Conservation (phyloP, 495 filamentous ascomycete genomes). For the Cercophora samala region DNA sequence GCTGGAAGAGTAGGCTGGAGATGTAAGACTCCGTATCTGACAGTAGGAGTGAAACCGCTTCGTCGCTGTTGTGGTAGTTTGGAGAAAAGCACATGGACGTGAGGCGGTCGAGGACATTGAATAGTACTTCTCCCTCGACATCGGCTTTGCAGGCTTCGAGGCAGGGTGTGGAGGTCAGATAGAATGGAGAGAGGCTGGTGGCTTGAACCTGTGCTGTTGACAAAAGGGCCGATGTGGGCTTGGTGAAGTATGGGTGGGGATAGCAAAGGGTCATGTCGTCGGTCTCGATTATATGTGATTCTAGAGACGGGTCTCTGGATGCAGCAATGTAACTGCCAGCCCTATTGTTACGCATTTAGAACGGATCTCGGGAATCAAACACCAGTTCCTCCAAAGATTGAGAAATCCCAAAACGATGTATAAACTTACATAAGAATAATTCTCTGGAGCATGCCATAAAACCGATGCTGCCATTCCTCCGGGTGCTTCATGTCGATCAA, state of each 20-base stretch:
- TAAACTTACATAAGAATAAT: slow-evolving; percentile 21
- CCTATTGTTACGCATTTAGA: slow-evolving; percentile 4
- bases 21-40: slow-evolving; percentile 25
- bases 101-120: slow-evolving; percentile 23
- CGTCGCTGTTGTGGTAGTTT: neutral
- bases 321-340: slow-evolving; percentile 25
- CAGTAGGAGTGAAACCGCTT: slow-evolving; percentile 13
- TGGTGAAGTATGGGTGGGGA: slow-evolving; percentile 7
- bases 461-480: slow-evolving; percentile 22
- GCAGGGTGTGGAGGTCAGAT: slow-evolving; percentile 18
- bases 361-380: neutral
- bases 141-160: slow-evolving; percentile 29
- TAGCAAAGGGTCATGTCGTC: slow-evolving; percentile 5
- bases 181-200: slow-evolving; percentile 26
- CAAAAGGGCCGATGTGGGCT: slow-evolving; percentile 16
- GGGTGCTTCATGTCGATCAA: slow-evolving; percentile 21
- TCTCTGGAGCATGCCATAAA: slow-evolving; percentile 25
- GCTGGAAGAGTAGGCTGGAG: slow-evolving; percentile 24
- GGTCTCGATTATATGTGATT: neutral
- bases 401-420: neutral
- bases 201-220: slow-evolving; percentile 19
- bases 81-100: neutral
- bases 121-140: slow-evolving; percentile 22
- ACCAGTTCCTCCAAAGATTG: neutral
- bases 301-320: slow-evolving; percentile 12